Evolutionary conservation across 148 eudicot species (phyloP).

Genomic region (Vaccinium myrtillus): DNA sequence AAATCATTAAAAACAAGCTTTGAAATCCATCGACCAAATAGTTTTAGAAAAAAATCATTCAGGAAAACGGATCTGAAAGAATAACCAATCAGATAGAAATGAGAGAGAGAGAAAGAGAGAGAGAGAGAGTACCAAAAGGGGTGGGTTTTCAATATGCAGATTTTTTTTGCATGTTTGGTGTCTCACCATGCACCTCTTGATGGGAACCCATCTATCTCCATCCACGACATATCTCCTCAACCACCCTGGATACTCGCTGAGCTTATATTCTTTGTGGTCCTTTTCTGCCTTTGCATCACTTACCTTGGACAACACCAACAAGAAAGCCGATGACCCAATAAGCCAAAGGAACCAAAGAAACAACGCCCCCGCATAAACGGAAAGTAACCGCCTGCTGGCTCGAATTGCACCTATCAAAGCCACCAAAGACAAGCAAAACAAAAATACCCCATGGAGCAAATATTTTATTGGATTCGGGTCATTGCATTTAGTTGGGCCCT

Average conservation of each 20-base stretch:
- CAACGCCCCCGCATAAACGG: background rate
- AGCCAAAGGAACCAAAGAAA: background rate
- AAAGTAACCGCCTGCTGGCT: background rate
- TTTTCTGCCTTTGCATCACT: background rate
- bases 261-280: constrained; percentile 4
- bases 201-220: background rate
- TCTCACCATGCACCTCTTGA: constrained; percentile 3
- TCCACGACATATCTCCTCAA: background rate
- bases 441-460: background rate
- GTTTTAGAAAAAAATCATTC: background rate
- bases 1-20: background rate
- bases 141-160: background rate
- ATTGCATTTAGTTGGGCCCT: background rate
- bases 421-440: background rate
- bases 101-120: too few species aligned
- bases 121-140: background rate
- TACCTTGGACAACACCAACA: background rate
- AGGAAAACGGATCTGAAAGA: background rate
- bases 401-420: constrained; percentile 6
- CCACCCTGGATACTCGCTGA: background rate
- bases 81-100: background rate
- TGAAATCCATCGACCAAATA: background rate
- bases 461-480: background rate
- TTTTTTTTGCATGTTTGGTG: background rate
- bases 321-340: background rate